Conservation (phyloP, 2,329 filamentous ascomycete genomes). For the Monilinia vaccinii-corymbosi region DNA sequence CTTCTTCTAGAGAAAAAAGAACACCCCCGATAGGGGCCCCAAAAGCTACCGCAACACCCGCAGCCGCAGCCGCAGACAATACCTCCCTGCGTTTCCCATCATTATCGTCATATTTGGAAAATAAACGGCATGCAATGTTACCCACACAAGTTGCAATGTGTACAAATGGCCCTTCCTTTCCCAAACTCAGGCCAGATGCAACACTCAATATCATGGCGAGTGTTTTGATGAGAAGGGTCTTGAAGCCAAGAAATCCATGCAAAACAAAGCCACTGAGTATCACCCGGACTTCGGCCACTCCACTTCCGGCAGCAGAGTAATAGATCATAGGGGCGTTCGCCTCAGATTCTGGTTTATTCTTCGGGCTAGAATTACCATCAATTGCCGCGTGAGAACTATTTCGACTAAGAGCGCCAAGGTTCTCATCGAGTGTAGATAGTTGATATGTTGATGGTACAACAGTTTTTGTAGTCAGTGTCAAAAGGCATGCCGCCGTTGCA, state of each 20-base stretch:
- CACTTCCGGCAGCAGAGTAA: constrained; percentile 91
- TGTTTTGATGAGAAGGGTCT: constrained; percentile 80
- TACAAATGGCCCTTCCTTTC: constrained; percentile 92
- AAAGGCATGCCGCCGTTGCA: constrained; percentile 61
- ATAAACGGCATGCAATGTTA: constrained; percentile 91
- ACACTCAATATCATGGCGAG: constrained; percentile 78
- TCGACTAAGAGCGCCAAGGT: constrained; percentile 61
- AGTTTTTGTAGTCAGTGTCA: constrained; percentile 88
- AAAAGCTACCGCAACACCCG: constrained; percentile 89
- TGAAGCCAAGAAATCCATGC: constrained; percentile 86
- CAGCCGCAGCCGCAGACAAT: constrained; percentile 83
- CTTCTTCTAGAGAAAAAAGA: constrained; percentile 88
- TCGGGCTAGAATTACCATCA: constrained; percentile 37
- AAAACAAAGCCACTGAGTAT: constrained; percentile 97
- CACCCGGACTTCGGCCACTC: constrained; percentile 93
- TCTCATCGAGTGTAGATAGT: constrained; percentile 84
- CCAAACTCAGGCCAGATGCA: constrained; percentile 83
- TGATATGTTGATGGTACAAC: constrained; percentile 83
- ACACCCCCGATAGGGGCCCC: constrained; percentile 86
- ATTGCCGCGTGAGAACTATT: constrained; percentile 31
- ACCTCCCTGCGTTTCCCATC: constrained; percentile 91
- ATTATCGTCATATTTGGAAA: constrained; percentile 86
- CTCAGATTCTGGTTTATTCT: constrained; percentile 20
- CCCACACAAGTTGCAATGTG: constrained; percentile 93
- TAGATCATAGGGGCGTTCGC: constrained; percentile 69